phyloP scores from a whole-genome alignment of 2,329 filamentous ascomycete species.

The Cordyceps fumosorosea region DNA sequence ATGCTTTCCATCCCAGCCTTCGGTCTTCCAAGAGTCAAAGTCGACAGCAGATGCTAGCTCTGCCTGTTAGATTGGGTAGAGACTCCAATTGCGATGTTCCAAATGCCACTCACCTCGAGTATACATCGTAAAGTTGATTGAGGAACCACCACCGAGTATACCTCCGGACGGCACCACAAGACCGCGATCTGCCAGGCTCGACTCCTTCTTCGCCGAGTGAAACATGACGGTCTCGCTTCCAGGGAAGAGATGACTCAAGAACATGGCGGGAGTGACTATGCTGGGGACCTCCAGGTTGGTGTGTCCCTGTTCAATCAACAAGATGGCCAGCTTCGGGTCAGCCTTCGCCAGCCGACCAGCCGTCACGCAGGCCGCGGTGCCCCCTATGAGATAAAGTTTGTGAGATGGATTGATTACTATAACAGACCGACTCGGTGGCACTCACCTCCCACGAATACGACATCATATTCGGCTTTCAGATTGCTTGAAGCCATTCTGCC shows the following conservation, averaged over 20 bases:
- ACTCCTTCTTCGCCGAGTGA: constrained; percentile 20
- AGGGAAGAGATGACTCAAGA: constrained; percentile 18
- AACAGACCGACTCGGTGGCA: not conserved
- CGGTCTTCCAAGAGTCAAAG: constrained; percentile 45
- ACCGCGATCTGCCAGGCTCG: constrained; percentile 20
- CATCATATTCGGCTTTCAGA: constrained; percentile 16
- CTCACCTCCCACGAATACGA: constrained; percentile 20
- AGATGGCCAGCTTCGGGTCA: constrained; percentile 21
- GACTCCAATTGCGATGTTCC: too few relatives aligned
- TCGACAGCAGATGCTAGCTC: constrained; percentile 22
- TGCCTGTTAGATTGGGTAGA: not conserved
- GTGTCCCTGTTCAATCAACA: constrained; percentile 23
- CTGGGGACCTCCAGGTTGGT: constrained; percentile 22
- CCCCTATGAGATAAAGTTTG: constrained; percentile 12
- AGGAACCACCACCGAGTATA: constrained; percentile 26
- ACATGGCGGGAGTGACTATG: constrained; percentile 21
- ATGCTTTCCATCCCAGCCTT: constrained; percentile 45
- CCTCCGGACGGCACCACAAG: constrained; percentile 21
- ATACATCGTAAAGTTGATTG: constrained; percentile 29
- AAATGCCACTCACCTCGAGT: constrained; percentile 15
- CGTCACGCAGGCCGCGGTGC: constrained; percentile 22
- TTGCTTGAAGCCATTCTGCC: not conserved
- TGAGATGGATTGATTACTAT: not conserved
- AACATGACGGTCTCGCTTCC: constrained; percentile 18
- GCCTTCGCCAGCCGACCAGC: constrained; percentile 22